phyloP scores from a whole-genome alignment of 768 basidiomycete species.

The Boletus rufocinnamomeus region DNA sequence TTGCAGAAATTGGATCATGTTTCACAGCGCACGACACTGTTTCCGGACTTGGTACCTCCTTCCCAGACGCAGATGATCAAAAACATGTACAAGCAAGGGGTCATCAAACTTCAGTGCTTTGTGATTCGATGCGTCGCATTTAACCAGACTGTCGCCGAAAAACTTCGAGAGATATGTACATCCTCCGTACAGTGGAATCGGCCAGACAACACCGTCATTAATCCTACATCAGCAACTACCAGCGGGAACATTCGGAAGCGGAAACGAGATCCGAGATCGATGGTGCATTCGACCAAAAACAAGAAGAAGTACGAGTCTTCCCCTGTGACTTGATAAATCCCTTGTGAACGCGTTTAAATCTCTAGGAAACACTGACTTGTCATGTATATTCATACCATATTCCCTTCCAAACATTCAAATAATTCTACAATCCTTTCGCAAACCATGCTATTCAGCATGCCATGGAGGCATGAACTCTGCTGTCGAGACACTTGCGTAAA shows the following conservation, averaged over 20 bases:
- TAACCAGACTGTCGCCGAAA: slow-evolving; percentile 16
- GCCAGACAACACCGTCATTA: neutral
- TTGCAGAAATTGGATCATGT: slow-evolving; percentile 22
- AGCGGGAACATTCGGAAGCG: slow-evolving; percentile 10
- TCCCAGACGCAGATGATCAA: slow-evolving; percentile 27
- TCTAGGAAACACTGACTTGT: slow-evolving; percentile 14
- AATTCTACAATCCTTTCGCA: neutral
- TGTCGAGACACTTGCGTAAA: slow-evolving; percentile 69
- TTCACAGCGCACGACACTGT: slow-evolving; percentile 22
- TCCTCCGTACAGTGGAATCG: neutral
- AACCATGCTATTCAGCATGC: slow-evolving; percentile 5
- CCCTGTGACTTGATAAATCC: too few relatives aligned
- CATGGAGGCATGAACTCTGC: slow-evolving; percentile 43
- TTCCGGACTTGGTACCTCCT: slow-evolving; percentile 26
- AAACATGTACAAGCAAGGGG: slow-evolving; percentile 31
- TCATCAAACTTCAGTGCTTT: slow-evolving; percentile 32
- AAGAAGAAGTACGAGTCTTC: slow-evolving; percentile 15
- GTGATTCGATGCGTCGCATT: slow-evolving; percentile 25
- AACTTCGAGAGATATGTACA: slow-evolving; percentile 8
- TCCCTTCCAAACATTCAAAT: neutral
- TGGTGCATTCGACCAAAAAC: neutral
- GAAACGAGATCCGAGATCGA: slow-evolving; percentile 10
- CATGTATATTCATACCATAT: neutral
- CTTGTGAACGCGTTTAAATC: slow-evolving; percentile 1
- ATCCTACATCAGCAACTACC: neutral